A percentile compares a stretch with the other conserved stretches of the same genome.
Evolutionary conservation across 345 rosid genomes (phyloP).

Genomic region (Gossypium thurberi): DNA sequence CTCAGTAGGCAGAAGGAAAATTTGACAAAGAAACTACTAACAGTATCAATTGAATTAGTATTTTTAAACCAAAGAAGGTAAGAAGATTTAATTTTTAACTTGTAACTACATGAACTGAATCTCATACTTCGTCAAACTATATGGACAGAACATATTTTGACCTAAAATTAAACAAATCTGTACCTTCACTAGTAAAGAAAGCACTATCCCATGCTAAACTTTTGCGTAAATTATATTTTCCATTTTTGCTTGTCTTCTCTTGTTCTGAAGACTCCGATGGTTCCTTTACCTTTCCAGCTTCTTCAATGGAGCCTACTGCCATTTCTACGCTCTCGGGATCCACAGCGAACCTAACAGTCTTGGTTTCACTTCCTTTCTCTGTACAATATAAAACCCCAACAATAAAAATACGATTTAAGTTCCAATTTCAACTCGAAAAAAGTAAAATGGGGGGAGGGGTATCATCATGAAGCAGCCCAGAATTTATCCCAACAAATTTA

Average conservation of each 20-base stretch:
- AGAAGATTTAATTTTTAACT: too few relatives aligned
- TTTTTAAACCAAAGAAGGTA: too few relatives aligned
- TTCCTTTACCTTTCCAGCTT: conserved; percentile 26
- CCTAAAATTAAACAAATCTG: background rate
- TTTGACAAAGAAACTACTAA: too few relatives aligned
- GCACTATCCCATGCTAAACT: conserved; percentile 98
- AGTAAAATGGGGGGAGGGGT: background rate
- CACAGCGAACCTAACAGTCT: conserved; percentile 21
- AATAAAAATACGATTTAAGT: background rate
- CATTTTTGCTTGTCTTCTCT: conserved; percentile 29
- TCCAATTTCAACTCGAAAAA: background rate
- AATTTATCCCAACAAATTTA: too few relatives aligned
- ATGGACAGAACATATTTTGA: too few relatives aligned
- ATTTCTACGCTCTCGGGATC: conserved; percentile 21
- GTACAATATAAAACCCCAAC: conserved; percentile 8
- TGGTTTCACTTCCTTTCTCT: conserved; percentile 37
- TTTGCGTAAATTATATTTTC: conserved; percentile 63
- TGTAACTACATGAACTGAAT: too few relatives aligned
- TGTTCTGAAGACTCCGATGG: conserved; percentile 35
- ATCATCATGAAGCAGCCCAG: too few relatives aligned
- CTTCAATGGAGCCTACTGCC: conserved; percentile 23
- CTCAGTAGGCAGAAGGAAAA: too few relatives aligned
- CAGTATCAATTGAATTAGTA: too few relatives aligned
- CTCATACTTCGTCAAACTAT: too few relatives aligned
- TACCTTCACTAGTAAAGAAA: conserved; percentile 89